phyloP scores from a whole-genome alignment of 192 early-diverging fungal species.

The Lobulomyces angularis region DNA sequence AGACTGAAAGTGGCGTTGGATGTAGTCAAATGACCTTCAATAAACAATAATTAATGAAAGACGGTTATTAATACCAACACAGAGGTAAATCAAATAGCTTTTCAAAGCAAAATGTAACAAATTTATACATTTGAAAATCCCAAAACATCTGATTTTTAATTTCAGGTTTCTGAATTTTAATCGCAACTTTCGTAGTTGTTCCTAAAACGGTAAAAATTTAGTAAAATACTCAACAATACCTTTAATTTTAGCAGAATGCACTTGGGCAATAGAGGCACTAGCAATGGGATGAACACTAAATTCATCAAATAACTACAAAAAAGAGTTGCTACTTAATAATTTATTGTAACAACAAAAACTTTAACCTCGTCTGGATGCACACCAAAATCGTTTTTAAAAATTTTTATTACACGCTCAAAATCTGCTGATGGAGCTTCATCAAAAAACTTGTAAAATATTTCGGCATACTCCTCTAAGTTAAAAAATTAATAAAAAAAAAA shows the following conservation, averaged over 20 bases:
- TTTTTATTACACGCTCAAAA: conserved; percentile 43
- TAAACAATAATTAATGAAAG: too few relatives aligned
- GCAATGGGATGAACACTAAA: conserved; percentile 64
- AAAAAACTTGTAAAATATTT: conserved; percentile 54
- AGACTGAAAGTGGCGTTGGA: conserved; percentile 55
- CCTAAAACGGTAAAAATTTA: too few relatives aligned
- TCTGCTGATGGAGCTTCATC: conserved; percentile 71
- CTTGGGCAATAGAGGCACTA: conserved; percentile 88
- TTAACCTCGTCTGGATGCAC: conserved; percentile 17
- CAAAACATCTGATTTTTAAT: conserved; percentile 70
- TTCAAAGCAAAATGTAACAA: conserved; percentile 54
- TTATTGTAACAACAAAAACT: too few relatives aligned
- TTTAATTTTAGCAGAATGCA: conserved; percentile 67
- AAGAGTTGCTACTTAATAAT: too few relatives aligned
- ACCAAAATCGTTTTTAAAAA: conserved; percentile 56
- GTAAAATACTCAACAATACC: too few relatives aligned
- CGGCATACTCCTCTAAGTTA: conserved; percentile 28
- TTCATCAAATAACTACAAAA: conserved; percentile 56
- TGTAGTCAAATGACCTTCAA: conserved; percentile 59
- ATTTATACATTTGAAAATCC: conserved; percentile 46
- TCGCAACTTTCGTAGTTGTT: conserved; percentile 50
- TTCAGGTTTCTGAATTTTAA: conserved; percentile 89
- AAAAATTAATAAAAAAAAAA: not conserved
- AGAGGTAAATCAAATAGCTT: conserved; percentile 71
- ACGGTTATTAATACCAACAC: too few relatives aligned